A percentile compares a stretch with the other conserved stretches of the same genome.
phyloP scores from a whole-genome alignment of 73 alveolate genomes.

The Paramecium tetraurelia region DNA sequence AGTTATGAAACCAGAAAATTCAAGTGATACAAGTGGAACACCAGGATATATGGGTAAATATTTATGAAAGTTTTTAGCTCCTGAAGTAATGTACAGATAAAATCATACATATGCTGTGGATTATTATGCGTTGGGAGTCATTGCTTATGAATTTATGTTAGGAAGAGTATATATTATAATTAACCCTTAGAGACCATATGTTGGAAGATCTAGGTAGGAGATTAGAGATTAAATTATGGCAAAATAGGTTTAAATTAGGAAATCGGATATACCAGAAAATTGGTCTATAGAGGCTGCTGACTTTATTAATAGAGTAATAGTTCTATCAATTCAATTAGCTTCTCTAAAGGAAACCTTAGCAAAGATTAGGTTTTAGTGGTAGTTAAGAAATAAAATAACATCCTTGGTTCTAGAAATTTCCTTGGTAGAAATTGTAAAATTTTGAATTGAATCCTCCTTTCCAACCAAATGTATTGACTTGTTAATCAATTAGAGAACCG shows the following conservation, averaged over 20 bases:
- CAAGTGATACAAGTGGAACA: conserved; percentile 91
- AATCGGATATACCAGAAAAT: conserved; percentile 86
- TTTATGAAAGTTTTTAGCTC: conserved; percentile 65
- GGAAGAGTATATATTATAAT: conserved; percentile 66
- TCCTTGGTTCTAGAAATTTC: conserved; percentile 93
- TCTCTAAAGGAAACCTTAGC: conserved; percentile 70
- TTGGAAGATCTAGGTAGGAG: conserved; percentile 93
- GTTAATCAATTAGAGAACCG: not conserved
- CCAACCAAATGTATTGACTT: conserved; percentile 63
- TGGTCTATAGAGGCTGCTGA: conserved; percentile 98
- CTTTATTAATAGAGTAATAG: conserved; percentile 79
- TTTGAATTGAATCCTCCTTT: conserved; percentile 86
- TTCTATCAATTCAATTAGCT: conserved; percentile 38
- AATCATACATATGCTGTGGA: conserved; percentile 85
- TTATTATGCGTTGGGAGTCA: conserved; percentile 83
- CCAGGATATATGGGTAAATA: conserved; percentile 89
- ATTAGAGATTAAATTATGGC: conserved; percentile 94
- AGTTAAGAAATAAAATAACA: conserved; percentile 93
- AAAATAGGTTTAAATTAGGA: conserved; percentile 79
- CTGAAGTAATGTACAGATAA: conserved; percentile 88
- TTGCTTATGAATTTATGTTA: conserved; percentile 81
- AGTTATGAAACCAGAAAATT: conserved; percentile 88
- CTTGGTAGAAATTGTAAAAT: conserved; percentile 83
- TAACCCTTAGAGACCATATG: conserved; percentile 83
- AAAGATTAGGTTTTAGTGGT: conserved; percentile 93